Evolutionary conservation across 1,139 yeast genomes (phyloP).

Genomic region (Hansenula lynferdii): DNA sequence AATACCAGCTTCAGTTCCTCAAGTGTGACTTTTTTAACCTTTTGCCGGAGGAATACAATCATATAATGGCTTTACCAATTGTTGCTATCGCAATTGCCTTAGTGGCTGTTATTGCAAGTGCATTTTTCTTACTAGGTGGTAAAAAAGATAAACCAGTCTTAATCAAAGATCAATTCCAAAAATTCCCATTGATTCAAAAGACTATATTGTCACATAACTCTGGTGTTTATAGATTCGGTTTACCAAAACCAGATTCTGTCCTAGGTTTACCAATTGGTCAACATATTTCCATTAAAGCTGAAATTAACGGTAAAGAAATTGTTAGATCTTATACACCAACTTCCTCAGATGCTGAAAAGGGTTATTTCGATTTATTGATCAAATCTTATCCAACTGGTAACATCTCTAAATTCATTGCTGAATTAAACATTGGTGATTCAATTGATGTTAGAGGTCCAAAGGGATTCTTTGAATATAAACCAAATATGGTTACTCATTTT

Average conservation of each 20-base stretch:
- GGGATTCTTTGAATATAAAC: conserved; percentile 82
- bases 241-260: conserved; percentile 69
- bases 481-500: conserved; percentile 70
- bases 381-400: conserved; percentile 93
- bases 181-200: conserved; percentile 82
- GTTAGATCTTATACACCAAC: conserved; percentile 94
- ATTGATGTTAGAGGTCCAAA: conserved; percentile 88
- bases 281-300: conserved; percentile 77
- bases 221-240: conserved; percentile 78
- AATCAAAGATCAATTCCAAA: conserved; percentile 62
- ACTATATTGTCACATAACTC: conserved; percentile 77
- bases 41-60: no score
- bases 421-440: conserved; percentile 62
- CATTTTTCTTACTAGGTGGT: conserved; percentile 7
- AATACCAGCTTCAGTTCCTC: no score
- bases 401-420: conserved; percentile 72
- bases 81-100: conserved; percentile 9
- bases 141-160: conserved; percentile 17
- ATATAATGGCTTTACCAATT: conserved; percentile 1
- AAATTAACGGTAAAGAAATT: conserved; percentile 74
- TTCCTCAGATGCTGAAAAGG: conserved; percentile 78
- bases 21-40: no score
- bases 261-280: conserved; percentile 96
- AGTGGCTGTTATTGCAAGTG: conserved; percentile 9
- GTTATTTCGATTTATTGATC: conserved; percentile 84